Evolutionary conservation across 108 stramenopile species (phyloP), one percentile per base, ranked within the genome.

Genomic region (Pinguiococcus pyrenoidosus): DNA sequence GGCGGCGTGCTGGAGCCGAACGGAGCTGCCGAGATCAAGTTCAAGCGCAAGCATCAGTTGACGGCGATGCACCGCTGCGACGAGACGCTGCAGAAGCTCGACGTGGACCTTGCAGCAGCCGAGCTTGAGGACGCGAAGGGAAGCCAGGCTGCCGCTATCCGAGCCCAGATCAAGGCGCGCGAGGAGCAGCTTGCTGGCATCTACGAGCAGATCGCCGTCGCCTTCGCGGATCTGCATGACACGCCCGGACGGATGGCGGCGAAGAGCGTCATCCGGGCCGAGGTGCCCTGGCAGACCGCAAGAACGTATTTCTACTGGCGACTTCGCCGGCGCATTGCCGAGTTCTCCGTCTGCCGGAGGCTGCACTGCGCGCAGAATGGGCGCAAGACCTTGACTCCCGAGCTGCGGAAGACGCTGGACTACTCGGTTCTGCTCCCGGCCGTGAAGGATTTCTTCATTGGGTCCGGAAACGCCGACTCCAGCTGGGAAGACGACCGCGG

Each of bases 191-290:
- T 97, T 20, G 64, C 83, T 26, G 87, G 87, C 16, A 80, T 92
- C 6, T 97, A 88, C 71, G 73, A 78, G 24, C 87, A 93, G 61
- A 84, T 96, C 48, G 73, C 95, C 16, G 91, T 94, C 12, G 87
- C 92, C 50, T 99, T 99, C 71, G 96, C 92, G 23, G 98, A 99
- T 59, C 69, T 99, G 24, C 98, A 99, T 58, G 98, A 99, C 55
- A 93, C 91, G 29, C 95, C 98, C 24, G 98, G 93, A 16, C 76
- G 98, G 10, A 99, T 99, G 98, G 74, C 84, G 66, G 91, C 95
- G 40, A 91, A 88, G 51, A 95, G 94, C 37, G 93, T 92, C 3
- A 93, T 99, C 63, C 56, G 88, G 37, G 54, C 72, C 27, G 73
- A 77, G 25, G 86, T 99, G 4, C 83, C 84, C 59, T 99, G 98